A percentile compares a stretch with the other conserved stretches of the same genome.
These are phyloP conservation scores for Ogataea saltuana DNA, from an alignment of 805 yeast species.

Conservation along the genomic window DNA sequence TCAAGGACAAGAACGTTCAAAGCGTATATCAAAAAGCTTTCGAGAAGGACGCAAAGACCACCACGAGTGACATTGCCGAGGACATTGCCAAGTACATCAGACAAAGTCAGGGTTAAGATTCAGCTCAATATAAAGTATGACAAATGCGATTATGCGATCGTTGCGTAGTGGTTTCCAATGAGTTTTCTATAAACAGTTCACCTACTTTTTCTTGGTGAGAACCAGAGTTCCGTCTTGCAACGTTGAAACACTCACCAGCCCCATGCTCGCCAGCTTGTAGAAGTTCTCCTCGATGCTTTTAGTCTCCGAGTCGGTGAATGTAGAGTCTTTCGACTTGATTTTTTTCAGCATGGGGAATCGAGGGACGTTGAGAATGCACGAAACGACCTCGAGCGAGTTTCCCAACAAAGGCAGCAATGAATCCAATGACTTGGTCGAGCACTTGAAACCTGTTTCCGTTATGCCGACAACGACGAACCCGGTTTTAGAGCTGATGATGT, in stretches of 20 bases:
- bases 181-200: slow-evolving; percentile 1
- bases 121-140: too few relatives aligned
- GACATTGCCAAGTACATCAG: slow-evolving; percentile 65
- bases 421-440: slow-evolving; percentile 13
- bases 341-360: slow-evolving; percentile 25
- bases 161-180: neutral
- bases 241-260: slow-evolving; percentile 27
- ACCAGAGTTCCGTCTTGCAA: slow-evolving; percentile 23
- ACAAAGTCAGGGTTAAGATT: slow-evolving; percentile 22
- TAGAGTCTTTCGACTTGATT: slow-evolving; percentile 11
- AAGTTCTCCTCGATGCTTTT: slow-evolving; percentile 20
- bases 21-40: slow-evolving; percentile 73
- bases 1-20: slow-evolving; percentile 55
- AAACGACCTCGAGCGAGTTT: slow-evolving; percentile 15
- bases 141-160: slow-evolving; percentile 8
- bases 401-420: slow-evolving; percentile 5
- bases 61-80: slow-evolving; percentile 69
- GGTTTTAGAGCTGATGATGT: slow-evolving; percentile 1
- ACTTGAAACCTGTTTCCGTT: slow-evolving; percentile 20
- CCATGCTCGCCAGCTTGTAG: slow-evolving; percentile 27
- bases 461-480: slow-evolving; percentile 18
- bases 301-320: slow-evolving; percentile 1
- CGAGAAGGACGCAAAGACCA: slow-evolving; percentile 58
- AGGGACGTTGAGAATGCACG: slow-evolving; percentile 27
- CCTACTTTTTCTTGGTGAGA: slow-evolving; percentile 16